Percentiles rank a stretch among this genome's conserved stretches.
Conservation (phyloP, 78 protist species). For the Dictyostelium discoideum region DNA sequence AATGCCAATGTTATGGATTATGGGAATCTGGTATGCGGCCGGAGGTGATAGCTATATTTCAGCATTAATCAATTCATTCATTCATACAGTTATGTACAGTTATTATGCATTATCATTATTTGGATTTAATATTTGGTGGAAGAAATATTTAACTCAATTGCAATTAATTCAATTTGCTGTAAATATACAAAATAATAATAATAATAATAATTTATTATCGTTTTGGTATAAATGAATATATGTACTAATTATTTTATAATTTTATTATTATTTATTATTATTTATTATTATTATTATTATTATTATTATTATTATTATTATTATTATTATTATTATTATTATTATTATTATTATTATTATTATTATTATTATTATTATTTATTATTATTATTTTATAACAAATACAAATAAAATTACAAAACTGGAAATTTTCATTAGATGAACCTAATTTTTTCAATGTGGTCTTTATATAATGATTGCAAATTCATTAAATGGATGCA, state of each 20-base stretch:
- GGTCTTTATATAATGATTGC: constrained; percentile 17
- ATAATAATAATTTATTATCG: too few species aligned
- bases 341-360: too few species aligned
- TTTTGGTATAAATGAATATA: too few species aligned
- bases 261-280: too few species aligned
- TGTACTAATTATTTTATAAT: too few species aligned
- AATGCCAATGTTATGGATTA: constrained; percentile 65
- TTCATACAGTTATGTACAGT: constrained; percentile 81
- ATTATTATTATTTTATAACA: too few species aligned
- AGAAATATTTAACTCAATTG: constrained; percentile 81
- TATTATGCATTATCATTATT: constrained; percentile 75
- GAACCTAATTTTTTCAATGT: not conserved
- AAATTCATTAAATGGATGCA: constrained; percentile 74
- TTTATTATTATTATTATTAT: too few species aligned
- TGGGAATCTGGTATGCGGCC: constrained; percentile 63
- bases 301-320: too few species aligned
- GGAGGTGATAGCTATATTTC: constrained; percentile 82
- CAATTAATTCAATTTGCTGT: constrained; percentile 78
- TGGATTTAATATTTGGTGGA: constrained; percentile 68
- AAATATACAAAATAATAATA: not conserved
- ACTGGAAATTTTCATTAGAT: too few species aligned
- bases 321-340: too few species aligned
- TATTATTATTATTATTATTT: too few species aligned
- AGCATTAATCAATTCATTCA: constrained; percentile 58
- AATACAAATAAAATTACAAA: too few species aligned